Conservation (phyloP, 805 yeast species). For the Candida arabinofermentans region DNA sequence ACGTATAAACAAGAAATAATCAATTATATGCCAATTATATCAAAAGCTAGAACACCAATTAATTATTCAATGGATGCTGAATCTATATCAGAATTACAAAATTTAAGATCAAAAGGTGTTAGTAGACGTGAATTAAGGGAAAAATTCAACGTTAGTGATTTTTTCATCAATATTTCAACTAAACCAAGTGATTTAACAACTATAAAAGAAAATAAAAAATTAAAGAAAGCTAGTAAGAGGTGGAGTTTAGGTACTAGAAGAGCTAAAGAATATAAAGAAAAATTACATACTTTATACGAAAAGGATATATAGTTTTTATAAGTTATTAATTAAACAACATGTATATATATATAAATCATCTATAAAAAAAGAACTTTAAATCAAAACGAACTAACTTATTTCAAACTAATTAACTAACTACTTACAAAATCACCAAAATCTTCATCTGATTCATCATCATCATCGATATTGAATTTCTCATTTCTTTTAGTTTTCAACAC, state of each 20-base stretch:
- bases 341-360: background rate
- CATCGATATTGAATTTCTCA: slow-evolving; percentile 4
- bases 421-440: slow-evolving; percentile 30
- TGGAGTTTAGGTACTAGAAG: slow-evolving; percentile 23
- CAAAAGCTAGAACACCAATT: slow-evolving; percentile 20
- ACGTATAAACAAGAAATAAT: slow-evolving; percentile 16
- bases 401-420: slow-evolving; percentile 3
- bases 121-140: slow-evolving; percentile 28
- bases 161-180: slow-evolving; percentile 30
- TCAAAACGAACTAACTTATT: background rate
- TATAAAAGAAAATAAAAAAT: slow-evolving; percentile 15
- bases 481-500: background rate
- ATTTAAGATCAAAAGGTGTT: slow-evolving; percentile 27
- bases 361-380: background rate
- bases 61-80: slow-evolving; percentile 23
- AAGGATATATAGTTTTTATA: slow-evolving; percentile 14
- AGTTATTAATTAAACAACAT: no score
- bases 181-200: slow-evolving; percentile 19
- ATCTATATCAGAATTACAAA: slow-evolving; percentile 27
- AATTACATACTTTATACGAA: slow-evolving; percentile 23
- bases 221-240: slow-evolving; percentile 20
- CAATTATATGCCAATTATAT: slow-evolving; percentile 29
- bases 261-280: slow-evolving; percentile 22
- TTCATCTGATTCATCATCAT: slow-evolving; percentile 10
- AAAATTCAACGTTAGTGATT: slow-evolving; percentile 27